Base-by-base conservation (phyloP, 805 yeast species). In the Sungouiozyma intestinalis region DNA sequence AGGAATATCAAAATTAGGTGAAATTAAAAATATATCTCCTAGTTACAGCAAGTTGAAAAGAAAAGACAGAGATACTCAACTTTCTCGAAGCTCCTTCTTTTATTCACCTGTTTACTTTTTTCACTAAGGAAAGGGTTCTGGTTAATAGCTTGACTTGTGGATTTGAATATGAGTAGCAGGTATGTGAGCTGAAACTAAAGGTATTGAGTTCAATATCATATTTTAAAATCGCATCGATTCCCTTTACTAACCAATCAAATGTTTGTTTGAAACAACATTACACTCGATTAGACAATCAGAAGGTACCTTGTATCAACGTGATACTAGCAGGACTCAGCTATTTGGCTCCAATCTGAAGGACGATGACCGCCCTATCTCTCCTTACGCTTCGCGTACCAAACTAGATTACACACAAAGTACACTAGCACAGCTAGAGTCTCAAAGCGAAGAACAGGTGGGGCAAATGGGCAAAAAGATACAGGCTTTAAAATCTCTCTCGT, bases 401-500 rank as follows among this genome's bases (percentile, higher is more conserved):
- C 51, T 64, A 36, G 76, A 69, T 53, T 72, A 67, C 54, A 65
- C 73, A 13, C 81, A 77, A 36, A 62, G 76, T 20, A 67, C 71
- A 43, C 52, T 79, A 50, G 72, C 81, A 16, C 77, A 74, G 45
- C 55, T 81, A 39, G 88, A 81, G 55, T 68, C 81, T 3, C 88
- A 81, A 54, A 73, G 73, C 46, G 83, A 77, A 31, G 81, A 76
- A 43, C 76, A 78, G 40, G 57, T 76, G 48, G 67, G 69, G 17
- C 62, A 69, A 2, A 73, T 81, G 72, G 66, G 72, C 29, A 68
- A 72, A 33, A 77, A 74, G 48, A 69, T 81, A 16, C 61, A 66
- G 39, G 66, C 75, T 21, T 61, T 81, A 42, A 81, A 79, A 54
- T 71, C 71, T 38, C 59, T 79, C 18, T 69, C 81, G 2, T 38